Percentiles rank a stretch among this genome's conserved stretches.
phyloP scores from a whole-genome alignment of 371 early-diverging fungal genomes.

The Mucor ambiguus region DNA sequence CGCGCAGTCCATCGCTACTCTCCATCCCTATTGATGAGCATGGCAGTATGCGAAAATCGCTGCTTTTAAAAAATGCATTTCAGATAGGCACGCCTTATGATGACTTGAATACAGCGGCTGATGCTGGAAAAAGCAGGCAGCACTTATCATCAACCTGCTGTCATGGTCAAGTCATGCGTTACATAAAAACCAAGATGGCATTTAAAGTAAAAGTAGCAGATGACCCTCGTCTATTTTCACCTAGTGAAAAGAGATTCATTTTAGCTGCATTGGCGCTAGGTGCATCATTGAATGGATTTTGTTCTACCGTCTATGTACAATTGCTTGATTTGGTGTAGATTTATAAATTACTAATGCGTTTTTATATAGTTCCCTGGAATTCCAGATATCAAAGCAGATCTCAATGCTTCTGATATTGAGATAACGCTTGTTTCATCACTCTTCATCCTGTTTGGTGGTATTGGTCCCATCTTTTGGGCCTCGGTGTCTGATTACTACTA shows the following conservation, averaged over 20 bases:
- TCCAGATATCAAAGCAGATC: conserved; percentile 48
- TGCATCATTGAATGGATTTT: conserved; percentile 41
- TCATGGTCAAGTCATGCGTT: background rate
- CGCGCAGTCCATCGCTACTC: background rate
- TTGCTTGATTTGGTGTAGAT: background rate
- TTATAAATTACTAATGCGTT: background rate
- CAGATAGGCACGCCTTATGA: background rate
- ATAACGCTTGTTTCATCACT: conserved; percentile 57
- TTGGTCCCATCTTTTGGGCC: conserved; percentile 65
- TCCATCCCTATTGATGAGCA: background rate
- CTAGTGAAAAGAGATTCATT: conserved; percentile 30
- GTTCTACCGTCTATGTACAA: conserved; percentile 44
- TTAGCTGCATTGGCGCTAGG: conserved; percentile 36
- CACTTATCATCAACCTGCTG: background rate
- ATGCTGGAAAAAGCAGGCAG: background rate
- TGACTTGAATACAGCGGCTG: background rate
- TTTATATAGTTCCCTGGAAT: conserved; percentile 35
- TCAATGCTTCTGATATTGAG: conserved; percentile 46
- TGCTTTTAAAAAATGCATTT: background rate
- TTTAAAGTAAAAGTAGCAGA: conserved; percentile 26
- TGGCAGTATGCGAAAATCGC: background rate
- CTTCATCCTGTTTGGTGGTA: conserved; percentile 60
- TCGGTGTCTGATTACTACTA: conserved; percentile 64
- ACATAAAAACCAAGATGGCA: conserved; percentile 22
- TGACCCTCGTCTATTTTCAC: conserved; percentile 34